phyloP scores from a whole-genome alignment of 2,329 filamentous ascomycete species.

The Emericellopsis atlantica region DNA sequence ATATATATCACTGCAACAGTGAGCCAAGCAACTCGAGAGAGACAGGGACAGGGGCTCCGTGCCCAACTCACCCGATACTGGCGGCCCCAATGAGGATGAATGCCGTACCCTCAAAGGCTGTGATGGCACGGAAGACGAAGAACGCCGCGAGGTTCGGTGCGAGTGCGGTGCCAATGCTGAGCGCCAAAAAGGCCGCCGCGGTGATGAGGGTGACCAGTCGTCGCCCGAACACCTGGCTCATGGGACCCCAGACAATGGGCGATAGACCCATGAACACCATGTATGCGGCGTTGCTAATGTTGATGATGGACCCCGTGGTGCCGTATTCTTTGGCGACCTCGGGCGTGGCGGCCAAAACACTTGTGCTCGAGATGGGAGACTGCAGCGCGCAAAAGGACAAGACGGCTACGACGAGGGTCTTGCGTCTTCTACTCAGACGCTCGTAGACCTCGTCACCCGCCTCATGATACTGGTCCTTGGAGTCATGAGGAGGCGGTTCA shows the following conservation, averaged over 20 bases:
- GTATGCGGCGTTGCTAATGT: constrained; percentile 64
- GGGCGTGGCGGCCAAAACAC: constrained; percentile 59
- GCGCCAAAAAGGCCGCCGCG: constrained; percentile 50
- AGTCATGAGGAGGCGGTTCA: constrained; percentile 7
- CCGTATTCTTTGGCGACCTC: constrained; percentile 55
- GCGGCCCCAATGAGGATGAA: constrained; percentile 62
- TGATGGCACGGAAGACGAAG: constrained; percentile 62
- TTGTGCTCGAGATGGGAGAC: constrained; percentile 62
- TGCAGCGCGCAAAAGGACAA: constrained; percentile 66
- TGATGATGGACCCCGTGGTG: constrained; percentile 58
- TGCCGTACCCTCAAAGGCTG: constrained; percentile 62
- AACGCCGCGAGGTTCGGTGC: constrained; percentile 59
- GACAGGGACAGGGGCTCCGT: not conserved
- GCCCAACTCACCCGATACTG: constrained; percentile 44
- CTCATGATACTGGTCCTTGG: constrained; percentile 11
- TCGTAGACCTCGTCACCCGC: constrained; percentile 47
- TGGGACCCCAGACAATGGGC: constrained; percentile 59
- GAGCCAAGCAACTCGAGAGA: too few relatives aligned
- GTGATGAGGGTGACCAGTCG: constrained; percentile 38
- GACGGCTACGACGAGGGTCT: constrained; percentile 53
- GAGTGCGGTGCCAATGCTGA: constrained; percentile 61
- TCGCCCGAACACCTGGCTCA: constrained; percentile 53
- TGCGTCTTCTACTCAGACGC: constrained; percentile 46
- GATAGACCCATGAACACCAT: constrained; percentile 61
- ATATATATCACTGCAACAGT: constrained; percentile 37